Conservation (phyloP, 306 rosid genomes). For the Lotus japonicus region DNA sequence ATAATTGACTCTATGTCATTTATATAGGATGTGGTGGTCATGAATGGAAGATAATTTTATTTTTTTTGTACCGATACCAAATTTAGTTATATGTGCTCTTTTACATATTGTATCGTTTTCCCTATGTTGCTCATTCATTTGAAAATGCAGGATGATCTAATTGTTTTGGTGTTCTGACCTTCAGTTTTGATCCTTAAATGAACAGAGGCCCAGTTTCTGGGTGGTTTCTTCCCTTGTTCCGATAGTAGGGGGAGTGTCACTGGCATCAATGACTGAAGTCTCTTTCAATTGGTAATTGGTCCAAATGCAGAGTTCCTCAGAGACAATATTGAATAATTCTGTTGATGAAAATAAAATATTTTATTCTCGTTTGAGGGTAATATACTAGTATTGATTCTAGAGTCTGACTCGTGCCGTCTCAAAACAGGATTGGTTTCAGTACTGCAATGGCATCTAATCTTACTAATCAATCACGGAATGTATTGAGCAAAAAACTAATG, state of each 20-base stretch:
- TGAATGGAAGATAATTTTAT: not conserved
- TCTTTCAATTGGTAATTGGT: conserved; percentile 81
- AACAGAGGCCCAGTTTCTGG: conserved; percentile 68
- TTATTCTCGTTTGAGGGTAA: not conserved
- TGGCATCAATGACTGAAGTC: conserved; percentile 83
- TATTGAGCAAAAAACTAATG: conserved; percentile 71
- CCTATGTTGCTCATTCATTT: not conserved
- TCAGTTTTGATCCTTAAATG: conserved; percentile 33
- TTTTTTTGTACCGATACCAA: not conserved
- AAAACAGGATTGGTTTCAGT: conserved; percentile 64
- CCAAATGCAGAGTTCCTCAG: conserved; percentile 1
- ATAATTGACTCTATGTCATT: not conserved
- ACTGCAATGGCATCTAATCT: conserved; percentile 81
- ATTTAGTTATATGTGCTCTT: not conserved
- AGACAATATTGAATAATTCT: not conserved
- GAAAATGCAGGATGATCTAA: not conserved
- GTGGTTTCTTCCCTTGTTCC: conserved; percentile 84
- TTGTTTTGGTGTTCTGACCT: conserved; percentile 21
- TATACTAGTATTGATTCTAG: not conserved
- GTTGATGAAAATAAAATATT: not conserved
- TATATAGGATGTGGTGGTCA: not conserved
- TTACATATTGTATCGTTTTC: not conserved
- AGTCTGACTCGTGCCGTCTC: not conserved
- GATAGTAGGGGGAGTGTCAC: conserved; percentile 85
- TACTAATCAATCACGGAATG: conserved; percentile 72